phyloP scores from a whole-genome alignment of 257 asterid genomes.

The Solanum etuberosum region DNA sequence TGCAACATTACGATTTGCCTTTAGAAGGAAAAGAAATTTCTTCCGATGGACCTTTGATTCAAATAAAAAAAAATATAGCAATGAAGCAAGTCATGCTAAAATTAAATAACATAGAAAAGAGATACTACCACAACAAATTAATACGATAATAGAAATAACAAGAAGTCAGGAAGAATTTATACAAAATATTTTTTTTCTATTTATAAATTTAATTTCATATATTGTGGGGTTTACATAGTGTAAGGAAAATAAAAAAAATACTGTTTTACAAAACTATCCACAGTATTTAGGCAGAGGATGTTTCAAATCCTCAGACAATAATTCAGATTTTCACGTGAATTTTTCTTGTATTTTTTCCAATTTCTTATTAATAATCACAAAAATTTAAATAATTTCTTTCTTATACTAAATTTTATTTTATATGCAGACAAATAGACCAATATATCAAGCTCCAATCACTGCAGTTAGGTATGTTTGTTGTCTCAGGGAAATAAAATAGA shows the following conservation, averaged over 20 bases:
- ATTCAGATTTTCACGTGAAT: slow-evolving; percentile 6
- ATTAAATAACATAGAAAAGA: background rate
- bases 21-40: no score
- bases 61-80: no score
- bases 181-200: background rate
- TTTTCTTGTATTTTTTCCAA: background rate
- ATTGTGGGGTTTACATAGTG: background rate
- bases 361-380: background rate
- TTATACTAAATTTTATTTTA: background rate
- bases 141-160: background rate
- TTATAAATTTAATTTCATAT: background rate
- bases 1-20: no score
- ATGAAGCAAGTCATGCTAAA: background rate
- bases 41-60: background rate
- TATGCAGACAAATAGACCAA: background rate
- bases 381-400: background rate
- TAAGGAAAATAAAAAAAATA: background rate
- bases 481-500: background rate
- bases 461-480: slow-evolving; percentile 3
- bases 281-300: slow-evolving; percentile 1
- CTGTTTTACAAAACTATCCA: background rate
- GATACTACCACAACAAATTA: rapidly evolving
- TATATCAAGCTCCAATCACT: background rate
- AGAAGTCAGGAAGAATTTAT: background rate
- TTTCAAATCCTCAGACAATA: slow-evolving; percentile 2